phyloP scores from a whole-genome alignment of 441 rosid genomes.

The Populus trichocarpa region DNA sequence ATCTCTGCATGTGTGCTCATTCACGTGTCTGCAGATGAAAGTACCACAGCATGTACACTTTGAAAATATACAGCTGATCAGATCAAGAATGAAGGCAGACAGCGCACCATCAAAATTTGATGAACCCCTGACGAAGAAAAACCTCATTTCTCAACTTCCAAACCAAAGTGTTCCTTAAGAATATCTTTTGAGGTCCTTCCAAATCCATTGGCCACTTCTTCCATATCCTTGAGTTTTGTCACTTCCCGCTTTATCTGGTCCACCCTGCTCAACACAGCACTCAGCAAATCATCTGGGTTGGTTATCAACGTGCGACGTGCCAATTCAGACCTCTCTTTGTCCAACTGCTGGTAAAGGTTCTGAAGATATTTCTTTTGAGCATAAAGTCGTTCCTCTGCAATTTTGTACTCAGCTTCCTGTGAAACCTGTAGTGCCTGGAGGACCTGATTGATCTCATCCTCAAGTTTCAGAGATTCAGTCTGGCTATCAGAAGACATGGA shows the following conservation, averaged over 20 bases:
- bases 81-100: neutral
- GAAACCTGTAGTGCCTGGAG: conserved; percentile 53
- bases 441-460: conserved; percentile 50
- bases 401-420: conserved; percentile 59
- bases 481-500: conserved; percentile 40
- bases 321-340: conserved; percentile 55
- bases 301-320: conserved; percentile 22
- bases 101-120: conserved; percentile 2
- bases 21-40: neutral
- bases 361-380: conserved; percentile 56
- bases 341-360: conserved; percentile 58
- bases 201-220: conserved; percentile 71
- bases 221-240: conserved; percentile 62
- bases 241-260: conserved; percentile 60
- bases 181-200: conserved; percentile 54
- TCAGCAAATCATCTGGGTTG: conserved; percentile 29
- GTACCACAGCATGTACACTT: neutral
- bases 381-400: conserved; percentile 60
- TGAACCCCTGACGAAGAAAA: neutral
- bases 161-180: conserved; percentile 50
- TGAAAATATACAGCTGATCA: neutral
- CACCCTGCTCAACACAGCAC: conserved; percentile 38
- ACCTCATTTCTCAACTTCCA: conserved; percentile 37
- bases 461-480: conserved; percentile 52
- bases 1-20: neutral